phyloP scores from a whole-genome alignment of 345 rosid genomes.

The Aurinia saxatilis region DNA sequence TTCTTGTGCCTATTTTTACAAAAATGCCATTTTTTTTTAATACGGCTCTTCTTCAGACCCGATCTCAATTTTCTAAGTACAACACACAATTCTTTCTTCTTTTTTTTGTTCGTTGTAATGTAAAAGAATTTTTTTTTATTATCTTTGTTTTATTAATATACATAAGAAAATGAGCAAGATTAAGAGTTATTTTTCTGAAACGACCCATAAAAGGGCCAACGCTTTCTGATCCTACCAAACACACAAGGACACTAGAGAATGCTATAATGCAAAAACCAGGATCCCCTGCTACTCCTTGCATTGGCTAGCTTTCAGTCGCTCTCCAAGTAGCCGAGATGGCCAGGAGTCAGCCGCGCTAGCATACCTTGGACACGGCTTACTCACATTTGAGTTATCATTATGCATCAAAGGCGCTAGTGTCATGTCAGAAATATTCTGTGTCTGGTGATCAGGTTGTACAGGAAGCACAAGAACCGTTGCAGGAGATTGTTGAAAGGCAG shows the following conservation, averaged over 20 bases:
- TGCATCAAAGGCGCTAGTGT: constrained; percentile 13
- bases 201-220: neutral
- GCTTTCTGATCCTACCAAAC: constrained; percentile 3
- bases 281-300: neutral
- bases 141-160: neutral
- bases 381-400: constrained; percentile 38
- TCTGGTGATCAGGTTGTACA: constrained; percentile 37
- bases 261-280: neutral
- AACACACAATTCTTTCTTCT: too few species aligned
- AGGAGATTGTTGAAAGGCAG: constrained; percentile 15
- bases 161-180: neutral
- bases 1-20: neutral
- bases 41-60: neutral
- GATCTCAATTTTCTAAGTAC: neutral
- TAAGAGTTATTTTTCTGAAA: constrained; percentile 12
- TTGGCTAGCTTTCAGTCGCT: constrained; percentile 23
- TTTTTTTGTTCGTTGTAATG: neutral
- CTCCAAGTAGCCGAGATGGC: constrained; percentile 72
- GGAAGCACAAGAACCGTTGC: constrained; percentile 70
- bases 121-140: neutral
- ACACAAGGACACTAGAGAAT: neutral
- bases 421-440: constrained; percentile 27
- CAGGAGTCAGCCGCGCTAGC: constrained; percentile 68
- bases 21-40: neutral
- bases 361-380: constrained; percentile 90